These are phyloP conservation scores for Neopestalotiopsis sp. DNA, from an alignment of 2,329 filamentous ascomycete species.

Conservation along the genomic window DNA sequence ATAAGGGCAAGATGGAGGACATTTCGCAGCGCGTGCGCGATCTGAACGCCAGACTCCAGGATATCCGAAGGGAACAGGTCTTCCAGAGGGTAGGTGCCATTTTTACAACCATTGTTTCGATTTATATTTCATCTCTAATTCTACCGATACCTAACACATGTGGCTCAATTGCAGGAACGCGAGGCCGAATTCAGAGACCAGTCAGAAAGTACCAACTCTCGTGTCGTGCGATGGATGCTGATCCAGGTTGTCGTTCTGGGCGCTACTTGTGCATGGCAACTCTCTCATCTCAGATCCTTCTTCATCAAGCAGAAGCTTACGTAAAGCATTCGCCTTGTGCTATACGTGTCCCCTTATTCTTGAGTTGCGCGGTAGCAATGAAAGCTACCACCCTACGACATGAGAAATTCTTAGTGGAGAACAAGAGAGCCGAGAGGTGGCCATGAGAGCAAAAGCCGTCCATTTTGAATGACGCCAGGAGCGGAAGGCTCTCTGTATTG, in stretches of 20 bases:
- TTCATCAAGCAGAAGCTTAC: conserved; percentile 99
- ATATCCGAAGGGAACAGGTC: conserved; percentile 92
- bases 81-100: conserved; percentile 79
- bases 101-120: conserved; percentile 3
- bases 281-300: conserved; percentile 93
- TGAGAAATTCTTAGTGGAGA: background rate
- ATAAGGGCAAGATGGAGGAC: conserved; percentile 92
- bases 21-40: conserved; percentile 89
- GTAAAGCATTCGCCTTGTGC: conserved; percentile 50
- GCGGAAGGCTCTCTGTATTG: conserved; percentile 8
- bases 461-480: background rate
- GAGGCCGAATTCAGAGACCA: conserved; percentile 98
- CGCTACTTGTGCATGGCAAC: conserved; percentile 93
- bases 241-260: conserved; percentile 87
- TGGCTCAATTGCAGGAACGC: conserved; percentile 70
- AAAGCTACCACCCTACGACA: background rate
- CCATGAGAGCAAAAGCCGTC: background rate
- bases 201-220: conserved; percentile 88
- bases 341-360: background rate
- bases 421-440: background rate
- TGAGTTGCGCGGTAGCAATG: background rate
- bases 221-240: conserved; percentile 92
- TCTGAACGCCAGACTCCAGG: conserved; percentile 83
- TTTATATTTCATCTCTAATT: conserved; percentile 1
- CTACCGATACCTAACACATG: background rate